A percentile compares a stretch with the other conserved stretches of the same genome.
Evolutionary conservation across 768 basidiomycete species (phyloP).

Genomic region (Tricholoma hemisulphureum): DNA sequence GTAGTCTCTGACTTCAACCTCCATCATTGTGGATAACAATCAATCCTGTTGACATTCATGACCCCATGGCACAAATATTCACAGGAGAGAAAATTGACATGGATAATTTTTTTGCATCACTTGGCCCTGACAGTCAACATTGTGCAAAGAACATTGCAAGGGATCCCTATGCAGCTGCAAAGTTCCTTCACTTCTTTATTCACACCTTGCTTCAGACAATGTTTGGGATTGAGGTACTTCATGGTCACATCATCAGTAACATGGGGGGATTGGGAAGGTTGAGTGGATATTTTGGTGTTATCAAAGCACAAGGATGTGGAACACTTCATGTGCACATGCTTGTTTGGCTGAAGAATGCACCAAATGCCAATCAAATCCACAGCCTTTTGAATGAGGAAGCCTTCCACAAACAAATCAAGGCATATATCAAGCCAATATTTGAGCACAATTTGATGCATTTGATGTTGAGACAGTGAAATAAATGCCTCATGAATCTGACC

Average conservation of each 20-base stretch:
- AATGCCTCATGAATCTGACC: too few relatives aligned
- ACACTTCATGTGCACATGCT: constrained; percentile 41
- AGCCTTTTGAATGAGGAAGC: constrained; percentile 17
- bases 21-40: constrained; percentile 45
- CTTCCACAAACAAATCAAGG: constrained; percentile 25
- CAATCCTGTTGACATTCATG: constrained; percentile 39
- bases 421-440: constrained; percentile 32
- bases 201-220: constrained; percentile 26
- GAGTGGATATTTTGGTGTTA: constrained; percentile 31
- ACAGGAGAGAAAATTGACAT: constrained; percentile 43
- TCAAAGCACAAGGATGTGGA: constrained; percentile 42
- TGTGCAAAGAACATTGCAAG: constrained; percentile 34
- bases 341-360: constrained; percentile 34
- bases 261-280: constrained; percentile 34
- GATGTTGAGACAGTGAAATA: constrained; percentile 12
- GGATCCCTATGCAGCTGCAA: constrained; percentile 42
- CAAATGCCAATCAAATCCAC: constrained; percentile 19
- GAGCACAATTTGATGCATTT: constrained; percentile 33
- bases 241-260: background rate
- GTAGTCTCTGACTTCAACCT: constrained; percentile 24
- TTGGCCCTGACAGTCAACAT: too few relatives aligned
- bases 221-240: constrained; percentile 28
- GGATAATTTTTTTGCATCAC: too few relatives aligned
- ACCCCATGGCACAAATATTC: constrained; percentile 45
- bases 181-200: constrained; percentile 40